Evolutionary conservation across 2,329 filamentous ascomycete species (phyloP).

Genomic region (Colletotrichum incanum): DNA sequence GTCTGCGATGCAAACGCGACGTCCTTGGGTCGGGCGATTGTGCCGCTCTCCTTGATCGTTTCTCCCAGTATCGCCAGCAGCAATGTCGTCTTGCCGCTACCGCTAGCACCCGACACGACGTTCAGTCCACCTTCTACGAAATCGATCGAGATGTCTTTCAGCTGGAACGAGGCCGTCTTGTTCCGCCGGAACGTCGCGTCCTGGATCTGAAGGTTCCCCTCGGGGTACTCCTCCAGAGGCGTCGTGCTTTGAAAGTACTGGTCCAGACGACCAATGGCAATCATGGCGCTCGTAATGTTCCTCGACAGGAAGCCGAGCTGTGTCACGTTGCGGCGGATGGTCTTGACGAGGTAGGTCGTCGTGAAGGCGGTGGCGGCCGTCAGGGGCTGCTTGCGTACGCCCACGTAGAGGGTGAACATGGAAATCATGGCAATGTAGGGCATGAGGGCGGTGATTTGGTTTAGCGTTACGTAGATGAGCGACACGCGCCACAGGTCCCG

Average conservation of each 20-base stretch:
- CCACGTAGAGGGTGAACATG: constrained; percentile 69
- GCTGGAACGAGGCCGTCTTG: constrained; percentile 64
- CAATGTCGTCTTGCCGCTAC: constrained; percentile 71
- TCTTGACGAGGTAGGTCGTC: constrained; percentile 68
- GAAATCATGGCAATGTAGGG: constrained; percentile 67
- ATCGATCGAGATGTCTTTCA: constrained; percentile 64
- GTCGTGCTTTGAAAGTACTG: constrained; percentile 68
- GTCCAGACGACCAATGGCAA: constrained; percentile 68
- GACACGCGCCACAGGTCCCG: constrained; percentile 69
- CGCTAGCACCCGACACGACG: constrained; percentile 68
- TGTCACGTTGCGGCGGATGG: constrained; percentile 66
- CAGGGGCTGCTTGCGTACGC: constrained; percentile 62
- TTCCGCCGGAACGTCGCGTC: constrained; percentile 65
- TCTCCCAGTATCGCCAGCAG: constrained; percentile 70
- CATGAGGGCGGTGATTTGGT: constrained; percentile 66
- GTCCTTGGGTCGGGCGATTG: constrained; percentile 65
- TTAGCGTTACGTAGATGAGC: constrained; percentile 62
- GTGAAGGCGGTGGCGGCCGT: constrained; percentile 73
- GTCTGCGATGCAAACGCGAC: constrained; percentile 72
- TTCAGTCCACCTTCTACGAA: constrained; percentile 70
- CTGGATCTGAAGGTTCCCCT: constrained; percentile 64
- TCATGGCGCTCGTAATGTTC: constrained; percentile 58
- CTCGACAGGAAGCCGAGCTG: constrained; percentile 64
- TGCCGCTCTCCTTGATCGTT: constrained; percentile 64
- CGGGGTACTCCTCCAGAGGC: constrained; percentile 63